Base-by-base conservation (phyloP, 2,329 filamentous ascomycete genomes). In the Ophidiomyces ophidiicola region DNA sequence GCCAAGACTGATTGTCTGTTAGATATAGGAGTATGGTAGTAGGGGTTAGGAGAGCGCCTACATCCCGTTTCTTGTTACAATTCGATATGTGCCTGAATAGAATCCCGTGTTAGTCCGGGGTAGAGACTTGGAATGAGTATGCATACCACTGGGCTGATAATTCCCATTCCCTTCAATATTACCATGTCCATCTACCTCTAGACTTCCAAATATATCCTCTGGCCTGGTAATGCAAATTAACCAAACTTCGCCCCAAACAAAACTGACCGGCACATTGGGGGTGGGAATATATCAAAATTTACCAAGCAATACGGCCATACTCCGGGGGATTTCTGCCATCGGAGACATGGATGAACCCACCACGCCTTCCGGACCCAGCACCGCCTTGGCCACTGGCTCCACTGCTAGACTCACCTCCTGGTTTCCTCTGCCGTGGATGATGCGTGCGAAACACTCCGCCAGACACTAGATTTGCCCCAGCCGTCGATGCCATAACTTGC, bases 171-270 rank as follows among this genome's bases (percentile, higher is more conserved):
- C 66, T 31, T 68, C 70, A 54, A 78, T 76, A n/a, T 62, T 57
- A 1, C 75, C 75, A 12, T 65, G 46, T 0, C 63, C 64, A 56
- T 78, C 73, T 3, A 79, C 70, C 54, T 79, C 74, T 17, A 79
- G 52, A 48, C 73, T 78, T 10, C 75, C 75, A 51, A 79, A 73
- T 35, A 79, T 79, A 56, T 79, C 75, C 52, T 79, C 75, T 0
- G 75, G 74, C 54, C 64, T 66, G 19, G 8, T 10, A 23, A 4
- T 18, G 2, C 3, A 32, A 3, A 12, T 17, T 15, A 26, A 11
- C 14, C 24, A 6, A 23, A 17, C 5, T 23, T 8, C 14, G 2
- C 14, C 11, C 6, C 23, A 19, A 40, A 4, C 10, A 14, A 32
- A 18, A 39, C n/a, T n/a, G n/a, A n/a, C n/a, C n/a, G n/a, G n/a